These are phyloP conservation scores for Venustampulla echinocandica DNA, from an alignment of 495 filamentous ascomycete genomes.

Conservation along the genomic window DNA sequence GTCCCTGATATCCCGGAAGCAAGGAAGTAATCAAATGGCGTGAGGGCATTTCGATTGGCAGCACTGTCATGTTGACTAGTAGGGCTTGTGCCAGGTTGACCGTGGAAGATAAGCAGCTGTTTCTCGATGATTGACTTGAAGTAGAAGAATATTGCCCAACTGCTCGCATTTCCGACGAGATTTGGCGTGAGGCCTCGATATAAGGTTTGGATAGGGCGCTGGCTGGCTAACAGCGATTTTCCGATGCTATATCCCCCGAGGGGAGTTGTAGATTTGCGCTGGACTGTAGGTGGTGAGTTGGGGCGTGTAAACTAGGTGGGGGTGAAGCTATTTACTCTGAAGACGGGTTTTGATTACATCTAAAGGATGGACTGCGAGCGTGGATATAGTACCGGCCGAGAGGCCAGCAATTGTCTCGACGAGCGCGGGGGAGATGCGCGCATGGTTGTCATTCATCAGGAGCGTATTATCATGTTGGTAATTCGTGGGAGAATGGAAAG, in stretches of 20 bases:
- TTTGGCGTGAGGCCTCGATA: constrained; percentile 90
- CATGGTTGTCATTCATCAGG: constrained; percentile 25
- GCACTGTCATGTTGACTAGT: background rate
- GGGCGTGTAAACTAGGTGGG: background rate
- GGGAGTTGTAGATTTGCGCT: constrained; percentile 22
- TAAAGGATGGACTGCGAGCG: constrained; percentile 75
- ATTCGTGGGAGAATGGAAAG: background rate
- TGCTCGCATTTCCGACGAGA: constrained; percentile 77
- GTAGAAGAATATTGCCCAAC: constrained; percentile 89
- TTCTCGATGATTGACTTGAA: constrained; percentile 43
- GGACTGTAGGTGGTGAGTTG: constrained; percentile 13
- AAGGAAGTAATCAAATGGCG: constrained; percentile 73
- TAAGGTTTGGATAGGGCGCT: constrained; percentile 49
- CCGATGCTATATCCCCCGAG: constrained; percentile 36
- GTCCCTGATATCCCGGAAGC: constrained; percentile 70
- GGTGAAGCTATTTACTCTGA: constrained; percentile 55
- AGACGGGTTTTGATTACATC: constrained; percentile 95
- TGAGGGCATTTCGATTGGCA: constrained; percentile 3
- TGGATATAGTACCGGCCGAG: constrained; percentile 76
- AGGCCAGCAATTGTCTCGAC: constrained; percentile 89
- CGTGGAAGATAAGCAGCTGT: constrained; percentile 17
- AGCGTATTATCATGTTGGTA: constrained; percentile 14
- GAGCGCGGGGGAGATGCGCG: constrained; percentile 46
- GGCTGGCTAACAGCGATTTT: constrained; percentile 31
- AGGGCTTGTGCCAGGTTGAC: background rate